These are phyloP conservation scores for Carex arenaria DNA, from an alignment of 202 grass and related monocot species.

Conservation along the genomic window DNA sequence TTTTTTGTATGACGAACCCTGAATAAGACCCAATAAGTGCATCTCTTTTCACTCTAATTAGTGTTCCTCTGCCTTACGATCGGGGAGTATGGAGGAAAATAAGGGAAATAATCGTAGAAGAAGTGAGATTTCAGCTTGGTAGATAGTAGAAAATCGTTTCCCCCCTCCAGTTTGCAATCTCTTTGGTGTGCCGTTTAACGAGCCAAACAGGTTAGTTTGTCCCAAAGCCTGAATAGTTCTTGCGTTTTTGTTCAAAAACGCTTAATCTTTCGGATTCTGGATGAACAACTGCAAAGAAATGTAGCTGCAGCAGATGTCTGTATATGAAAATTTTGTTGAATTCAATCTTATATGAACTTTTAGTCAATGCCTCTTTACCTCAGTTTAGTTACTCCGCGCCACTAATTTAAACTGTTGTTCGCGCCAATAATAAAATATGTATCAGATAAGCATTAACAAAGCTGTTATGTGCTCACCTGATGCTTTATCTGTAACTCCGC, in stretches of 20 bases:
- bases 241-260: background rate
- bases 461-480: background rate
- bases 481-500: background rate
- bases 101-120: background rate
- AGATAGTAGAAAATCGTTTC: background rate
- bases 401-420: background rate
- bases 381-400: background rate
- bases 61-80: conserved; percentile 3
- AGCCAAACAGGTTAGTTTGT: background rate
- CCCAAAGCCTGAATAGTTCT: background rate
- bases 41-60: background rate
- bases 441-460: background rate
- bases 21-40: conserved; percentile 16
- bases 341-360: background rate
- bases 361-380: background rate
- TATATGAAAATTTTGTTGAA: background rate
- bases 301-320: background rate
- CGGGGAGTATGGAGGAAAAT: conserved; percentile 28
- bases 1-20: background rate
- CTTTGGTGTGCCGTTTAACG: background rate
- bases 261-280: background rate
- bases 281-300: background rate
- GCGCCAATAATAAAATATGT: background rate
- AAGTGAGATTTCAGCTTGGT: conserved; percentile 1
- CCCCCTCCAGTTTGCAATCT: background rate